These are phyloP conservation scores for Penicillium digitatum DNA, from an alignment of 2,329 filamentous ascomycete genomes.

Conservation along the genomic window DNA sequence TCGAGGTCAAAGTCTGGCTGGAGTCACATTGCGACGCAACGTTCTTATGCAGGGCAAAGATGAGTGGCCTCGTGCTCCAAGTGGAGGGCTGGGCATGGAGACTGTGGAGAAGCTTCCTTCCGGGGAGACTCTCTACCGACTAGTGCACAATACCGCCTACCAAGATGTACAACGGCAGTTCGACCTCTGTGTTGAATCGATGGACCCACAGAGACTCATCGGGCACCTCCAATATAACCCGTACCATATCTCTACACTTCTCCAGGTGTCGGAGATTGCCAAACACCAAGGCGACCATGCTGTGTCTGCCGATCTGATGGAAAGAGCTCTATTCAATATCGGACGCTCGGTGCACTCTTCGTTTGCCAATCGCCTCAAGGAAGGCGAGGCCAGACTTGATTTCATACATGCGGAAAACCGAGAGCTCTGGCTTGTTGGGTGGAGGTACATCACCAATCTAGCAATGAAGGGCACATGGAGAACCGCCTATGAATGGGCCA, in stretches of 20 bases:
- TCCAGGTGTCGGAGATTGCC: constrained; percentile 87
- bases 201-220: constrained; percentile 81
- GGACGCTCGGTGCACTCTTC: constrained; percentile 82
- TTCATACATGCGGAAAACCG: constrained; percentile 82
- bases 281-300: constrained; percentile 88
- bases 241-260: constrained; percentile 89
- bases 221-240: constrained; percentile 69
- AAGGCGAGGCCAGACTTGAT: constrained; percentile 74
- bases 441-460: constrained; percentile 81
- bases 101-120: constrained; percentile 53
- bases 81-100: constrained; percentile 81
- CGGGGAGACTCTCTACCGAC: constrained; percentile 69
- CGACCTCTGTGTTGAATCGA: constrained; percentile 70
- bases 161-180: constrained; percentile 72
- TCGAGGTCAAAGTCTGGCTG: constrained; percentile 61
- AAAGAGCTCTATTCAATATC: constrained; percentile 87
- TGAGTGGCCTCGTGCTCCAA: constrained; percentile 75
- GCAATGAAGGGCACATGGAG: constrained; percentile 88
- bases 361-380: constrained; percentile 70
- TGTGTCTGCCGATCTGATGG: constrained; percentile 78
- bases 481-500: constrained; percentile 91
- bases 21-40: constrained; percentile 70
- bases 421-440: constrained; percentile 86
- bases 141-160: constrained; percentile 71
- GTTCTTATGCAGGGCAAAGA: constrained; percentile 83